Base-by-base conservation (phyloP, 2,329 filamentous ascomycete species). In the Penicillium glabrum region DNA sequence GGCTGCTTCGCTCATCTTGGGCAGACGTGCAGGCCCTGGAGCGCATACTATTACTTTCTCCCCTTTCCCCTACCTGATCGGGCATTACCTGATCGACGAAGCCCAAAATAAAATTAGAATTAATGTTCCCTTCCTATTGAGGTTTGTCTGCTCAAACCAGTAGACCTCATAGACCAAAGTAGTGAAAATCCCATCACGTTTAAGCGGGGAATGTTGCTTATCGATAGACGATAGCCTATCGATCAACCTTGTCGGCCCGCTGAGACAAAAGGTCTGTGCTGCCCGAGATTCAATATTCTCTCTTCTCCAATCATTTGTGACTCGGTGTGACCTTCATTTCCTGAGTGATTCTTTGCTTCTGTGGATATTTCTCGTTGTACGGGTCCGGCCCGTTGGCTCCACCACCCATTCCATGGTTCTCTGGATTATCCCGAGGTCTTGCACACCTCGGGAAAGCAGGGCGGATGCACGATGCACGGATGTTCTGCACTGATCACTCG, bases 1-100 rank as follows among this genome's bases (percentile, higher is more conserved):
- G 69, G 60, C 93, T 93, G 81, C 92, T 89, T 82, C 89, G 90
- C 89, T 96, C 37, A 48, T 83, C 91, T 65, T 64, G 62, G 62
- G 62, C 62, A 64, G 57, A 60, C 61, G 50, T 64, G 62, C 62
- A 61, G 58, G 35, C 31, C 31, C 31, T 33, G 13, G 31, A 33
- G 31, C 39, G 39, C 39, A 41, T 41, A 23, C 5, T 21, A 13
- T 41, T 41, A 24, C 26, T 21, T 46, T 51, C 44, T 39, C n/a
- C 26, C 41, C 49, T 48, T 54, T 44, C 24, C 41, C 48, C 21
- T 37, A 16, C 50, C 49, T 48, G 47, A 50, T 50, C 47, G 35
- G 47, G 47, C 47, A 39, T 50, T 16, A 41, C 23, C 24, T 26
- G 46, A 49, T 49, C 46, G 31, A 49, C 46, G 24, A 37, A 37